These are phyloP conservation scores for Oldenlandia corymbosa DNA, from an alignment of 257 asterid species.

Conservation along the genomic window DNA sequence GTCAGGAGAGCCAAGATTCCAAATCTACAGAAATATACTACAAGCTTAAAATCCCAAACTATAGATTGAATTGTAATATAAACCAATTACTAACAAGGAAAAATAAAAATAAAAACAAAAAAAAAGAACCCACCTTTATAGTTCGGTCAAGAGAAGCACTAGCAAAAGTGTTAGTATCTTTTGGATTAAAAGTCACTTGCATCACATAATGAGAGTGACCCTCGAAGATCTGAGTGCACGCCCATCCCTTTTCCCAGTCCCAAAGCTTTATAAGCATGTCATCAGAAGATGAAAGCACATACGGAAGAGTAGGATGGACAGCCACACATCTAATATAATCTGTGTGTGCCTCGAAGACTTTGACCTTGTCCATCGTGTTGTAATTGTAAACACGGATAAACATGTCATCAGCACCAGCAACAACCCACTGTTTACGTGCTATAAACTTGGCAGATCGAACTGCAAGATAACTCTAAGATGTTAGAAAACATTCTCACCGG, in stretches of 20 bases:
- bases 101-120: too few relatives aligned
- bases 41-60: neutral
- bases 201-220: conserved; percentile 99
- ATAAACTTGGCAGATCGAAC: conserved; percentile 96
- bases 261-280: conserved; percentile 99
- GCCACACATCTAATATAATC: conserved; percentile 98
- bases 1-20: conserved; percentile 99
- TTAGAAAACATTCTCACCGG: conserved; percentile 15
- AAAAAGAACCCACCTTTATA: conserved; percentile 54
- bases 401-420: conserved; percentile 99
- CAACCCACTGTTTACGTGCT: conserved; percentile 96
- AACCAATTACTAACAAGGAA: neutral
- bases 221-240: conserved; percentile 93
- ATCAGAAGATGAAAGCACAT: conserved; percentile 93
- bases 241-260: conserved; percentile 99
- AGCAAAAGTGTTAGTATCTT: conserved; percentile 97
- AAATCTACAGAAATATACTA: conserved; percentile 51
- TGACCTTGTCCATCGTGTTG: conserved; percentile 97
- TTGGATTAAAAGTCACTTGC: conserved; percentile 99
- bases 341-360: conserved; percentile 94
- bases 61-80: neutral
- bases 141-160: conserved; percentile 99
- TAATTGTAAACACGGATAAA: conserved; percentile 89
- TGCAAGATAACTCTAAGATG: conserved; percentile 33
- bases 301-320: conserved; percentile 95